Base-by-base conservation (phyloP, 1,284 basidiomycete genomes). In the Coniferiporia sulphurascens region DNA sequence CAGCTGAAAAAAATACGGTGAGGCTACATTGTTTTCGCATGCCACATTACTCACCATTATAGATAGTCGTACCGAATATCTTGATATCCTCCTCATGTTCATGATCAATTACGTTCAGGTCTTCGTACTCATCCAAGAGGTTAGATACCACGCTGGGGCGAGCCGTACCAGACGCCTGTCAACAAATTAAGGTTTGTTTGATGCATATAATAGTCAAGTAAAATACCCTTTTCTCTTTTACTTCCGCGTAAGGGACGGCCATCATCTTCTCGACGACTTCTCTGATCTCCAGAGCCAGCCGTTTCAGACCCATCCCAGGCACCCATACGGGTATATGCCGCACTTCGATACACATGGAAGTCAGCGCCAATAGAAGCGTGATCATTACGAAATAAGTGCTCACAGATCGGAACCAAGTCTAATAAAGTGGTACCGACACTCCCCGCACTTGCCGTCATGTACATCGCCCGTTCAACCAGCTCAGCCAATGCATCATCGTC, bases 21-120 rank as follows among this genome's bases (percentile, higher is more conserved):
- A 41, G 21, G 80, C 71, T 38, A 13, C 13, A 50, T 15, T 10
- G 13, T 32, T 22, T 32, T 22, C 7, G 6, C 12, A 43, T 36
- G 13, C 7, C 12, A 36, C 17, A n/a, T 12, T 17, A 44, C 38
- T 45, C 32, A 56, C 54, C 54, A 48, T 36, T 48, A 35, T 56
- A 48, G 45, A 48, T 17, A 13, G 35, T 49, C 45, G 19, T 46
- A 21, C 22, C 44, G 35, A 48, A 48, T 10, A 48, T 48, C 46
- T 56, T 60, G n/a, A 56, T 56, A 13, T 56, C 55, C 15, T 43
- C 41, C 36, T 60, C 59, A n/a, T 56, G 46, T 5, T 56, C 55
- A 36, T 12, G 49, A 19, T 52, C 50, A 17, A 43, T n/a, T 19
- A 15, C 45, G n/a, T 19, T 17, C 32, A 17, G 35, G 3, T 51